These are phyloP conservation scores for Priceomyces melissophilus DNA, from an alignment of 805 yeast genomes.

Conservation along the genomic window DNA sequence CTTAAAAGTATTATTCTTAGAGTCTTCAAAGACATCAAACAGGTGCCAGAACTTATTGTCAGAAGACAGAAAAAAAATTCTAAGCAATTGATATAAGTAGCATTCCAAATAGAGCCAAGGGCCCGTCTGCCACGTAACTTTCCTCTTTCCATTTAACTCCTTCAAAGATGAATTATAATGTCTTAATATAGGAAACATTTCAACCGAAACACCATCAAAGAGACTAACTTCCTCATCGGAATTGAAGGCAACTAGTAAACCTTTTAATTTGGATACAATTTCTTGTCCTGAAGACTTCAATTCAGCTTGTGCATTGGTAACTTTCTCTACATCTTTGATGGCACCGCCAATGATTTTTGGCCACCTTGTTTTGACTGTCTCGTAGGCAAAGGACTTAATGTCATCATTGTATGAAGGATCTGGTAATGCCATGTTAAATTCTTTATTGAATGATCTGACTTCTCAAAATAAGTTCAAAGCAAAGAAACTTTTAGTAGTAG, in stretches of 20 bases:
- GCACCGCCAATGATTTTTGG: conserved; percentile 72
- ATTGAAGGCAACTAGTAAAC: conserved; percentile 43
- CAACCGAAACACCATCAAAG: conserved; percentile 30
- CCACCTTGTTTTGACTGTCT: conserved; percentile 82
- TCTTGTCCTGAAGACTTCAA: conserved; percentile 43
- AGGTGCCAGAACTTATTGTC: conserved; percentile 28
- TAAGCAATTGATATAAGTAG: conserved; percentile 68
- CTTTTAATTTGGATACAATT: conserved; percentile 40
- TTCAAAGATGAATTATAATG: conserved; percentile 59
- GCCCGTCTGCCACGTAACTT: conserved; percentile 69
- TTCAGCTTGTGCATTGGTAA: conserved; percentile 22
- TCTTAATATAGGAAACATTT: conserved; percentile 45
- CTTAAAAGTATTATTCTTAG: conserved; percentile 71
- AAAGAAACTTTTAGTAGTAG: too few relatives aligned
- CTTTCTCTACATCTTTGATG: conserved; percentile 55
- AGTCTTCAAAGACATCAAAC: conserved; percentile 70
- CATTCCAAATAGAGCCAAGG: conserved; percentile 93
- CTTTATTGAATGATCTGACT: not conserved
- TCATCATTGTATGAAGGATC: conserved; percentile 62
- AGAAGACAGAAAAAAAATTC: conserved; percentile 34
- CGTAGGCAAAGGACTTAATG: conserved; percentile 72
- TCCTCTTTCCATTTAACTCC: conserved; percentile 19
- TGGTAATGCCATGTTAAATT: conserved; percentile 29
- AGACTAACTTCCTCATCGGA: conserved; percentile 28
- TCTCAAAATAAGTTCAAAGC: not conserved